These are phyloP conservation scores for Globisporangium paroecandrum DNA, from an alignment of 352 stramenopile species.

Conservation along the genomic window DNA sequence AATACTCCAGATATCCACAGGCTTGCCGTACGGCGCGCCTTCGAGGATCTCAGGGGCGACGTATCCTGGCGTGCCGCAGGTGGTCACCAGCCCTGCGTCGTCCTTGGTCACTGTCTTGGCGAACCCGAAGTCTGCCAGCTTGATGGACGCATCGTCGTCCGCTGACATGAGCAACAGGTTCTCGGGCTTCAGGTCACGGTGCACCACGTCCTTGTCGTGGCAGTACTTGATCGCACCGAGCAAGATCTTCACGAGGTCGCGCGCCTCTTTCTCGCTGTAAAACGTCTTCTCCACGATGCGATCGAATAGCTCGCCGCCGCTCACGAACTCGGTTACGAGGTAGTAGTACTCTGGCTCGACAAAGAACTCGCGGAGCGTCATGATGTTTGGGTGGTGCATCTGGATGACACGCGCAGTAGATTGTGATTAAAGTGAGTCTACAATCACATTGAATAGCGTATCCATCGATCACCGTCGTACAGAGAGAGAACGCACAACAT, in stretches of 20 bases:
- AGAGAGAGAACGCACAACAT: neutral
- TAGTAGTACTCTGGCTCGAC: constrained; percentile 87
- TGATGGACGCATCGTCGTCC: constrained; percentile 86
- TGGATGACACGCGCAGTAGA: constrained; percentile 7
- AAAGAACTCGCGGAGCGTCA: constrained; percentile 90
- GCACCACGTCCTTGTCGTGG: constrained; percentile 84
- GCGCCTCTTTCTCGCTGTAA: constrained; percentile 85
- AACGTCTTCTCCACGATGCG: constrained; percentile 87
- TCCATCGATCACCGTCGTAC: neutral
- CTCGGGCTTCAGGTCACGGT: constrained; percentile 82
- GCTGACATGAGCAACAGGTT: constrained; percentile 85
- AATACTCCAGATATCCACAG: constrained; percentile 88
- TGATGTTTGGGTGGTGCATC: constrained; percentile 89
- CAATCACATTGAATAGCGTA: neutral
- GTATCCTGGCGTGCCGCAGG: constrained; percentile 76
- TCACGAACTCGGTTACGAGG: constrained; percentile 85
- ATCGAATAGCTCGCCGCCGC: constrained; percentile 87
- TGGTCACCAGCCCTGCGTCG: constrained; percentile 58
- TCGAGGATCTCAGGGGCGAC: constrained; percentile 78
- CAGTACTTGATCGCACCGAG: constrained; percentile 83
- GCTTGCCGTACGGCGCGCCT: constrained; percentile 66
- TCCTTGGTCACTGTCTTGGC: constrained; percentile 81
- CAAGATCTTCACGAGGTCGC: constrained; percentile 79
- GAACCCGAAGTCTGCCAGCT: constrained; percentile 93
- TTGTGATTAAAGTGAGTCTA: neutral